Base-by-base conservation (phyloP, 805 yeast genomes). In the Candida nitratophila region DNA sequence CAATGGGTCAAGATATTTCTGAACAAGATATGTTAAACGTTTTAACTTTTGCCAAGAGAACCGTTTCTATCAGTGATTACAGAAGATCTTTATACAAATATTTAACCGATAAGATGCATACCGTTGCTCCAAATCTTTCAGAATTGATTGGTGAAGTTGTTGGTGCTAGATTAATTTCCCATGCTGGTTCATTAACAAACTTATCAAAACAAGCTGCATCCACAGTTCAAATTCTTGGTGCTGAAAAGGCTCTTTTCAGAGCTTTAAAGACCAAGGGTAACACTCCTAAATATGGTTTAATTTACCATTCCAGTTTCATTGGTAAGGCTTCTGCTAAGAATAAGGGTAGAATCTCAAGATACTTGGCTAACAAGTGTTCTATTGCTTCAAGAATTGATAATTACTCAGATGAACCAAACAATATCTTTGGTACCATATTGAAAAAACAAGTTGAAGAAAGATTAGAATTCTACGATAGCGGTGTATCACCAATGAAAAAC, bases 331-430 rank as follows among this genome's bases (percentile, higher is more conserved):
- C 89, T 50, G 83, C 95, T 53, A 93, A 93, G 76, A 93, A 93
- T 76, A 93, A 93, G 81, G 99, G 99, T 70, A 85, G 98, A 78
- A 93, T 93, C 56, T 91, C 99, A 41, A 85, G 99, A 73, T 93
- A 90, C 72, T 76, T 93, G 70, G 99, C 99, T 54, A 93, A 93
- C 84, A 93, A 93, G 73, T 91, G 98, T 79, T 85, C 99, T 36
- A 91, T 93, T 71, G 99, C 99, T 48, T 88, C 96, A 42, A 88
- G 99, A 79, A 91, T 93, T 60, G 99, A 93, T 72, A 88, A 88
- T 73, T 93, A 88, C 69, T 84, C 96, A 46, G 99, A 93, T 65
- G 86, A 83, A 65, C 97, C 99, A 60, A 75, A 88, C 38, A 85
- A 83, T 50, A 86, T 79, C 43, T 93, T 93, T 57, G 99, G 99